These are phyloP conservation scores for Aspergillaceae sp. DNA, from an alignment of 2,329 filamentous ascomycete genomes.

Conservation along the genomic window DNA sequence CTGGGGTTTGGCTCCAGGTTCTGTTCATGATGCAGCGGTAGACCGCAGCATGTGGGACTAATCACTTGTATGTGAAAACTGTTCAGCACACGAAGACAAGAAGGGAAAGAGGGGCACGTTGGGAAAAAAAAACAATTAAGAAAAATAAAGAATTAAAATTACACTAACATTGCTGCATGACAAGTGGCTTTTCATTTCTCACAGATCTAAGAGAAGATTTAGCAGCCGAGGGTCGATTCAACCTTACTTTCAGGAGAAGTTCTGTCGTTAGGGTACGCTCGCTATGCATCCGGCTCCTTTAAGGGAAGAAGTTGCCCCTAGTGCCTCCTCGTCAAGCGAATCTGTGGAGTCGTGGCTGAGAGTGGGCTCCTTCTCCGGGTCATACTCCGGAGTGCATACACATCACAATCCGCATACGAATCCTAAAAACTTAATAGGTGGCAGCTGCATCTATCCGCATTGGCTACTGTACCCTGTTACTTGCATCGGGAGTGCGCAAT, in stretches of 20 bases:
- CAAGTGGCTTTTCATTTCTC: background rate
- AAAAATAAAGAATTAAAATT: too few species aligned
- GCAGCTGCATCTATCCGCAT: conserved; percentile 15
- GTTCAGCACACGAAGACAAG: too few species aligned
- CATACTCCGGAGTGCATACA: conserved; percentile 6
- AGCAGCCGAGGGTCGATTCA: background rate
- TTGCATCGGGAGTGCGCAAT: conserved; percentile 8
- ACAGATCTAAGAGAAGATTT: background rate
- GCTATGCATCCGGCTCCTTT: conserved; percentile 6
- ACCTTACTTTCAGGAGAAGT: conserved; percentile 8
- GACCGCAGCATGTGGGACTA: too few species aligned
- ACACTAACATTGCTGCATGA: background rate
- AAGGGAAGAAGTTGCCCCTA: background rate
- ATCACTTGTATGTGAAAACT: too few species aligned
- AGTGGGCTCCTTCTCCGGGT: background rate
- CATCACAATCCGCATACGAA: conserved; percentile 8
- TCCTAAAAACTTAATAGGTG: conserved; percentile 14
- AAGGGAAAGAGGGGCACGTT: background rate
- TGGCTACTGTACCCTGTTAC: conserved; percentile 10
- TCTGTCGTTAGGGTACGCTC: conserved; percentile 12
- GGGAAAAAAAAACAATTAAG: background rate
- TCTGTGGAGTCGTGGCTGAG: background rate
- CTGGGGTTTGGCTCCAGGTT: background rate
- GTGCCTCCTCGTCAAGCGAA: background rate
- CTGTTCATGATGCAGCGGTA: background rate